phyloP scores from a whole-genome alignment of 192 early-diverging fungal genomes.

The Gryganskiella cystojenkinii region DNA sequence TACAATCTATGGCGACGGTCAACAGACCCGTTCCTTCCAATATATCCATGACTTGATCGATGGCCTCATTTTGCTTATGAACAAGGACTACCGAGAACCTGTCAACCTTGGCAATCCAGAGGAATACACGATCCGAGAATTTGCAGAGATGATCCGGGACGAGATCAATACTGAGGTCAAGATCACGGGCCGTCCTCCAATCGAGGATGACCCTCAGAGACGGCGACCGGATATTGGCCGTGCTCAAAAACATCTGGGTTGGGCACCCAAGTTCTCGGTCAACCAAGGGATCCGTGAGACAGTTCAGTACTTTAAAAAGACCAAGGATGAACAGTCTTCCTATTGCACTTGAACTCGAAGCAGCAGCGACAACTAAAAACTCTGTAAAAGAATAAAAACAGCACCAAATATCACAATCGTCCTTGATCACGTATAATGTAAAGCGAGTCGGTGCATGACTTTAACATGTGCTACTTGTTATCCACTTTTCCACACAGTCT shows the following conservation, averaged over 20 bases:
- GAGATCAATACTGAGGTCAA: constrained; percentile 65
- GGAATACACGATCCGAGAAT: constrained; percentile 82
- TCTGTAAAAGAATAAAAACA: too few relatives aligned
- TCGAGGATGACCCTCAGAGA: constrained; percentile 81
- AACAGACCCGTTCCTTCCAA: constrained; percentile 86
- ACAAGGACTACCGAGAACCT: constrained; percentile 72
- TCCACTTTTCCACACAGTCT: too few relatives aligned
- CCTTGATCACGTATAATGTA: too few relatives aligned
- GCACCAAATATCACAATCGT: too few relatives aligned
- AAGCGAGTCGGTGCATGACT: too few relatives aligned
- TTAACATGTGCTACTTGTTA: too few relatives aligned
- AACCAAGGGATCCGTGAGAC: constrained; percentile 84
- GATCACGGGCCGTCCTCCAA: constrained; percentile 73
- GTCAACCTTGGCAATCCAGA: constrained; percentile 88
- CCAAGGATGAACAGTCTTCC: constrained; percentile 26
- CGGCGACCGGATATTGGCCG: constrained; percentile 79
- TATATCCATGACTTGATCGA: constrained; percentile 89
- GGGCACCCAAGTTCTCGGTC: constrained; percentile 81
- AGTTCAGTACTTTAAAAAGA: constrained; percentile 76
- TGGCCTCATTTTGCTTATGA: constrained; percentile 83
- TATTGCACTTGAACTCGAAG: not conserved
- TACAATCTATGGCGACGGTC: constrained; percentile 85
- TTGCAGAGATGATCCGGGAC: constrained; percentile 79
- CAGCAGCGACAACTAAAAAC: too few relatives aligned
- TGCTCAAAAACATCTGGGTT: constrained; percentile 71